phyloP scores from a whole-genome alignment of 2,329 filamentous ascomycete genomes.

The Talaromyces amestolkiae region DNA sequence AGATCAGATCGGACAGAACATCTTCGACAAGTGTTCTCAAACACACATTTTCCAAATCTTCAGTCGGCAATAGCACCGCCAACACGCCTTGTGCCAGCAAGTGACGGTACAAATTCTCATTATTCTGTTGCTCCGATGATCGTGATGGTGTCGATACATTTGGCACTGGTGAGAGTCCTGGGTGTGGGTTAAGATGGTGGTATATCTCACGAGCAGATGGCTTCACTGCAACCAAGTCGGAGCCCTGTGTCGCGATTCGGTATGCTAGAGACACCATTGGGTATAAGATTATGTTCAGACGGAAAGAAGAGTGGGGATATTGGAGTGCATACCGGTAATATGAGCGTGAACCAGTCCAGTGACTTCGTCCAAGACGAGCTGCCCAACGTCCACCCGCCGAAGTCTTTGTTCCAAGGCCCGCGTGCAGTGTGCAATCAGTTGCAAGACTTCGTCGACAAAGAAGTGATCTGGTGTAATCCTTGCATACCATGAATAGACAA shows the following conservation, averaged over 20 bases:
- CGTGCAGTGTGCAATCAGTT: slow-evolving; percentile 89
- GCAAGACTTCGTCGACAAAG: slow-evolving; percentile 83
- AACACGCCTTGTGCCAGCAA: slow-evolving; percentile 80
- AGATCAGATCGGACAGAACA: slow-evolving; percentile 83
- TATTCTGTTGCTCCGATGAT: slow-evolving; percentile 63
- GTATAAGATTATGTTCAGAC: slow-evolving; percentile 24
- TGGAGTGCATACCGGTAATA: slow-evolving; percentile 62
- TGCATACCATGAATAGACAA: slow-evolving; percentile 87
- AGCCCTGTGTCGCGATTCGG: slow-evolving; percentile 62
- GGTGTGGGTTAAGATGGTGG: slow-evolving; percentile 78
- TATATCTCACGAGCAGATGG: slow-evolving; percentile 69
- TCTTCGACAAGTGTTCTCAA: slow-evolving; percentile 79
- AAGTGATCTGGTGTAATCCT: slow-evolving; percentile 87
- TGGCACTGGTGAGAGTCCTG: slow-evolving; percentile 75
- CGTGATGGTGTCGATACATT: slow-evolving; percentile 51
- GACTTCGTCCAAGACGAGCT: slow-evolving; percentile 80
- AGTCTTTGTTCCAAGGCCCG: slow-evolving; percentile 82
- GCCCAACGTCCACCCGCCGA: slow-evolving; percentile 77
- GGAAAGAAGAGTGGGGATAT: not conserved
- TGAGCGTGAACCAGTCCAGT: slow-evolving; percentile 78
- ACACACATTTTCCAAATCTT: slow-evolving; percentile 86
- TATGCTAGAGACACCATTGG: slow-evolving; percentile 57
- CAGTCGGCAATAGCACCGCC: slow-evolving; percentile 81
- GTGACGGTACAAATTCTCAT: slow-evolving; percentile 81
- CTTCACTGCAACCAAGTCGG: slow-evolving; percentile 59